Percentiles rank a stretch among this genome's conserved stretches.
phyloP scores from a whole-genome alignment of 495 filamentous ascomycete genomes.

The Penicillium chermesinum region DNA sequence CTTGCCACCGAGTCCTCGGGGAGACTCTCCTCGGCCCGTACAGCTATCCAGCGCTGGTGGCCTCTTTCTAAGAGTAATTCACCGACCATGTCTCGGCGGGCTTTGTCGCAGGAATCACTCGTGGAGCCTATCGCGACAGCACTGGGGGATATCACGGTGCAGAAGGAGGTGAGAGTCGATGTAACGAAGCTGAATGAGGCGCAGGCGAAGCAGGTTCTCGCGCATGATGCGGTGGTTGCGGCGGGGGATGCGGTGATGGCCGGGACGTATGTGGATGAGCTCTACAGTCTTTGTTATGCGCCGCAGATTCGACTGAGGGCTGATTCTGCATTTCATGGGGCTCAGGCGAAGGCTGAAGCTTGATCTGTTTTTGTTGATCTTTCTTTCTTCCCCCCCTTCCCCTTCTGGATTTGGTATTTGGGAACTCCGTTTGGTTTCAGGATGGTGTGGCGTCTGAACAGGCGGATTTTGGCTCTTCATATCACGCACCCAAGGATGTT shows the following conservation, averaged over 20 bases:
- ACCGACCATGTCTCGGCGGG: neutral
- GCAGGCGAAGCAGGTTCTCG: slow-evolving; percentile 14
- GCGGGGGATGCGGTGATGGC: slow-evolving; percentile 25
- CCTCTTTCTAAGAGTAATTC: slow-evolving; percentile 19
- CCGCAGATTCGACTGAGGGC: slow-evolving; percentile 31
- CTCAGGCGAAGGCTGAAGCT: neutral
- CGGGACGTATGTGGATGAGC: slow-evolving; percentile 38
- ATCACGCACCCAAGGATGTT: no score
- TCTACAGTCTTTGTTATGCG: slow-evolving; percentile 40
- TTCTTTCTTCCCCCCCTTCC: no score
- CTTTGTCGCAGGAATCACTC: slow-evolving; percentile 28
- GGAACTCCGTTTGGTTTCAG: no score
- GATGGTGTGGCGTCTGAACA: no score
- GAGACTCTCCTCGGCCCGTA: slow-evolving; percentile 19
- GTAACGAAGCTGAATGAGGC: slow-evolving; percentile 35
- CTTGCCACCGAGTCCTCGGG: slow-evolving; percentile 14
- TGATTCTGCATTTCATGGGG: slow-evolving; percentile 14
- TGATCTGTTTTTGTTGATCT: no score
- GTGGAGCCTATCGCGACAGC: slow-evolving; percentile 17
- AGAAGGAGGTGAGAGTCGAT: slow-evolving; percentile 49
- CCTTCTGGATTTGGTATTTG: no score
- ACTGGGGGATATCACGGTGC: slow-evolving; percentile 50
- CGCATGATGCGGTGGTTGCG: slow-evolving; percentile 29
- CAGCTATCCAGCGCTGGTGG: slow-evolving; percentile 29
- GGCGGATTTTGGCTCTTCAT: no score